Conservation (phyloP, 73 alveolate genomes). For the Paramecium biaurelia region DNA sequence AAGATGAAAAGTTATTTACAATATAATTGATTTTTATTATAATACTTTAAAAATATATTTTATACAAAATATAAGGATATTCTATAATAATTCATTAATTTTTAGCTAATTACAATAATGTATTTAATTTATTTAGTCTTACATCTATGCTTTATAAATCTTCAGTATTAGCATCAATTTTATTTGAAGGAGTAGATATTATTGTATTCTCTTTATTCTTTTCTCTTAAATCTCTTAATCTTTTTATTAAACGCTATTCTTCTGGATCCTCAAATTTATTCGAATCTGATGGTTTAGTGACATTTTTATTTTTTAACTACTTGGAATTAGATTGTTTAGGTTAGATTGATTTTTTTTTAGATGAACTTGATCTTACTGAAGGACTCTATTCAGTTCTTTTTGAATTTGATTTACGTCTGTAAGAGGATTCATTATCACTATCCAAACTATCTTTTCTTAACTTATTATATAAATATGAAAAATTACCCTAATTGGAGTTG, state of each 20-base stretch:
- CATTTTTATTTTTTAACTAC: background rate
- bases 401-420: background rate
- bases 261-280: background rate
- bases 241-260: background rate
- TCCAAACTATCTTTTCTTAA: background rate
- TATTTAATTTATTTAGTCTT: background rate
- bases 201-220: conserved; percentile 20
- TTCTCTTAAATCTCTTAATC: conserved; percentile 14
- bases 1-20: too few species aligned
- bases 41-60: too few species aligned
- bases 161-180: background rate
- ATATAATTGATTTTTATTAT: too few species aligned
- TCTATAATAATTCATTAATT: background rate
- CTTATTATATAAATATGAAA: background rate
- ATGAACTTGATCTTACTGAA: background rate
- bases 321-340: background rate
- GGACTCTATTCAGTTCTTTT: background rate
- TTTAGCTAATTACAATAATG: background rate
- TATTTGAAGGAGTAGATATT: background rate
- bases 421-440: conserved; percentile 13
- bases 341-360: background rate
- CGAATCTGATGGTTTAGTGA: background rate
- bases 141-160: background rate
- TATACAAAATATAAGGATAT: too few species aligned
- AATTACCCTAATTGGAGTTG: conserved; percentile 15